Evolutionary conservation across 768 basidiomycete genomes (phyloP).

Genomic region (Boletus patriciae): DNA sequence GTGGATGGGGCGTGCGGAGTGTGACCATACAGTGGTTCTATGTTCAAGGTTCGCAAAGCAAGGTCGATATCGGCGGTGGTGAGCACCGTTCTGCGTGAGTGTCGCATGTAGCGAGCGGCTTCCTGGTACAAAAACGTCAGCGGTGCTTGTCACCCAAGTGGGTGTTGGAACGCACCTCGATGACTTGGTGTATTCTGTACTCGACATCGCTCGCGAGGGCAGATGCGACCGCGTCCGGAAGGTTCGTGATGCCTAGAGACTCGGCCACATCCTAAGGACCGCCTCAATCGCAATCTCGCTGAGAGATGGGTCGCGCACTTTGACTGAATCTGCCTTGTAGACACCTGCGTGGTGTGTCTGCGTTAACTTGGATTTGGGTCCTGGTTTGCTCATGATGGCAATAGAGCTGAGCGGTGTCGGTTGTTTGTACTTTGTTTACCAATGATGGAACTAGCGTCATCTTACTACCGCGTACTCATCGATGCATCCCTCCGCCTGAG

Average conservation of each 20-base stretch:
- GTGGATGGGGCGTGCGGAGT: slow-evolving; percentile 34
- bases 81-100: slow-evolving; percentile 87
- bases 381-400: slow-evolving; percentile 40
- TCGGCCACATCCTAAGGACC: slow-evolving; percentile 83
- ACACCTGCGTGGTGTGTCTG: slow-evolving; percentile 57
- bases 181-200: slow-evolving; percentile 91
- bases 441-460: too few relatives aligned
- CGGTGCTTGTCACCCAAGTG: background rate
- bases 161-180: slow-evolving; percentile 59
- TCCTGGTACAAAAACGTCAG: slow-evolving; percentile 45
- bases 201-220: slow-evolving; percentile 95
- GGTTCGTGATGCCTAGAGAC: slow-evolving; percentile 68
- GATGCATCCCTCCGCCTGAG: too few relatives aligned
- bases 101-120: slow-evolving; percentile 95
- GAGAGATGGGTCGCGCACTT: slow-evolving; percentile 40
- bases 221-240: slow-evolving; percentile 78
- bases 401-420: background rate
- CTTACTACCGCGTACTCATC: too few relatives aligned
- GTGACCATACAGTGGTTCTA: slow-evolving; percentile 88
- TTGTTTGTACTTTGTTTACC: background rate
- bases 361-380: slow-evolving; percentile 45
- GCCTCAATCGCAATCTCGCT: slow-evolving; percentile 8
- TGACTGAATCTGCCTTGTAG: slow-evolving; percentile 63
- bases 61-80: slow-evolving; percentile 90
- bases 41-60: slow-evolving; percentile 90